Base-by-base conservation (phyloP, 441 rosid genomes). In the Gossypium aridum region DNA sequence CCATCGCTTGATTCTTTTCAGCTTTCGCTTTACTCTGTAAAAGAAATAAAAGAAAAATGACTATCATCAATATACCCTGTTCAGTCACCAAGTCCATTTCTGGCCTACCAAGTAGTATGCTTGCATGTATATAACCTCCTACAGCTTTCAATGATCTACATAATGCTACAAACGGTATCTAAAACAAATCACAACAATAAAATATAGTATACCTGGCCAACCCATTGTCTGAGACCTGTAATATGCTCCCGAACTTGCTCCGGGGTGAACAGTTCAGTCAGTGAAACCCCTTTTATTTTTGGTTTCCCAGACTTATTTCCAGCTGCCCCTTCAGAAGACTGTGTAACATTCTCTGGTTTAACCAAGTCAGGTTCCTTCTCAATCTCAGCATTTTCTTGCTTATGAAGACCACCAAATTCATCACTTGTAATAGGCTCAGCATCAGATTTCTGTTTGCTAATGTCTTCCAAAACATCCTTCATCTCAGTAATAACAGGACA, bases 1-100 rank as follows among this genome's bases (percentile, higher is more conserved):
- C 99, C 98, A 97, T 91, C 68, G 98, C 98, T 83, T 94, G 98
- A 87, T 94, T 92, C 85, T 89, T 97, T 80, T 94, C 99, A 14
- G 87, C 99, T 88, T 97, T 97, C 16, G 99, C 88, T 85, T 92
- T 97, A 79, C 98, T 97, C 99, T 97, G 90, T 64, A 61, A 75
- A 73, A 9, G 31, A 64, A 39, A 72, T 45, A 70, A 59, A 75
- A 57, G 64, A 70, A 56, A 76, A 69, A 37, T 10, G 51, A 14
- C 31, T 28, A 71, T 75, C 72, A 73, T 56, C 76, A 19, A 45
- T 61, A 73, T 39, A 5, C 9, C 59, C n/a, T 25, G 0, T 70
- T 19, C 23, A 2, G 51, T 70, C 63, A 12, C 53, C 13, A 70
- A 31, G 53, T 55, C 51, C 51, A 54, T 55, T 31, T 55, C 51